Evolutionary conservation across 1,139 yeast species (phyloP).

Genomic region (Sugiyamaella novakii): DNA sequence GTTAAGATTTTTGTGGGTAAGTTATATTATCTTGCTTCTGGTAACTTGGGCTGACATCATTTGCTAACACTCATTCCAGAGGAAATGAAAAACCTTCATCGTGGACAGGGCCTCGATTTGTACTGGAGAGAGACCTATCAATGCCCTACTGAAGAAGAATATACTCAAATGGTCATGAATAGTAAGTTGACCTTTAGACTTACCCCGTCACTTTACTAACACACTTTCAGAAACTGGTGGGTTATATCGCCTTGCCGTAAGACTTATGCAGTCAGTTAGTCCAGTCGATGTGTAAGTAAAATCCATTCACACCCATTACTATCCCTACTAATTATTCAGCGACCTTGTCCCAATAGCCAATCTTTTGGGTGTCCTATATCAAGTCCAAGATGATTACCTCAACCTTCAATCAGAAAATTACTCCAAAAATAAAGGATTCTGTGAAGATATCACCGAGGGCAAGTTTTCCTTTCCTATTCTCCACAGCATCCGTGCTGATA

Average conservation of each 20-base stretch:
- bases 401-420: conserved; percentile 59
- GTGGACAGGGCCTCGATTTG: conserved; percentile 87
- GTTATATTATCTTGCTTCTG: conserved; percentile 8
- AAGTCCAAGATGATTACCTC: conserved; percentile 77
- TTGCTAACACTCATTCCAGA: conserved; percentile 52
- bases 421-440: conserved; percentile 70
- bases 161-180: conserved; percentile 77
- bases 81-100: conserved; percentile 76
- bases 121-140: conserved; percentile 75
- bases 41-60: conserved; percentile 7
- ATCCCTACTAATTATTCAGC: conserved; percentile 6
- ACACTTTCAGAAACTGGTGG: conserved; percentile 71
- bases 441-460: conserved; percentile 89
- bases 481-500: conserved; percentile 54
- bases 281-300: conserved; percentile 28
- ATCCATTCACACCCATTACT: too few species aligned
- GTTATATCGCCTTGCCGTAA: conserved; percentile 69
- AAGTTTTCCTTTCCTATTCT: conserved; percentile 83
- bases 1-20: conserved; percentile 33
- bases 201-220: too few species aligned
- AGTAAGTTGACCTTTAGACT: too few species aligned
- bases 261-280: conserved; percentile 54
- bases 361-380: conserved; percentile 77
- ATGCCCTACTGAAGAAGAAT: conserved; percentile 70
- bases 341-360: conserved; percentile 65